These are phyloP conservation scores for Aquilaria yunnanensis DNA, from an alignment of 345 rosid genomes.

Conservation along the genomic window DNA sequence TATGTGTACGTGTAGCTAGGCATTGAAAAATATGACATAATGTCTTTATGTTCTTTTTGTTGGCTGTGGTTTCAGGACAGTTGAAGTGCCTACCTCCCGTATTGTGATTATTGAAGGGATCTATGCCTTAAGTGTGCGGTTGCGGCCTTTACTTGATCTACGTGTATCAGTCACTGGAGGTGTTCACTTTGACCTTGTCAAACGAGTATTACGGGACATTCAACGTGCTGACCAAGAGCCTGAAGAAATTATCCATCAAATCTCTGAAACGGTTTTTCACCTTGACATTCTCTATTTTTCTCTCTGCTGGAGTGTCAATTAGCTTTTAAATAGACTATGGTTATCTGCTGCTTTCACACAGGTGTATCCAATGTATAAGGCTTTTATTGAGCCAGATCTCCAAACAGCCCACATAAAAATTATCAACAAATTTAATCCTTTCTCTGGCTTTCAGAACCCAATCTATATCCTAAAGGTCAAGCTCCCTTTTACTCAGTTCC, in stretches of 20 bases:
- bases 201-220: slow-evolving; percentile 91
- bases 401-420: slow-evolving; percentile 94
- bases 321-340: slow-evolving; percentile 6
- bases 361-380: slow-evolving; percentile 99
- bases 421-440: slow-evolving; percentile 94
- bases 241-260: slow-evolving; percentile 97
- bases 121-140: slow-evolving; percentile 83
- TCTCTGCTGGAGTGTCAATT: slow-evolving; percentile 9
- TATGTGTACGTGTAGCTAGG: too few species aligned
- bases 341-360: slow-evolving; percentile 21
- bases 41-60: slow-evolving; percentile 10
- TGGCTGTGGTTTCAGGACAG: slow-evolving; percentile 46
- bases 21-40: too few species aligned
- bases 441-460: slow-evolving; percentile 96
- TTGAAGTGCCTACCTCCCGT: slow-evolving; percentile 89
- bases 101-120: slow-evolving; percentile 95
- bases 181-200: slow-evolving; percentile 96
- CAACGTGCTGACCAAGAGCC: slow-evolving; percentile 99
- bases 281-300: slow-evolving; percentile 9
- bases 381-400: slow-evolving; percentile 98
- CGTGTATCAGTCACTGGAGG: slow-evolving; percentile 98
- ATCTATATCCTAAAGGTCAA: slow-evolving; percentile 86
- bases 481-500: slow-evolving; percentile 6
- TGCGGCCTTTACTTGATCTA: slow-evolving; percentile 85
- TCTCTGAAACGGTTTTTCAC: slow-evolving; percentile 80